Conservation (phyloP, 306 rosid genomes). For the Comarum palustre region DNA sequence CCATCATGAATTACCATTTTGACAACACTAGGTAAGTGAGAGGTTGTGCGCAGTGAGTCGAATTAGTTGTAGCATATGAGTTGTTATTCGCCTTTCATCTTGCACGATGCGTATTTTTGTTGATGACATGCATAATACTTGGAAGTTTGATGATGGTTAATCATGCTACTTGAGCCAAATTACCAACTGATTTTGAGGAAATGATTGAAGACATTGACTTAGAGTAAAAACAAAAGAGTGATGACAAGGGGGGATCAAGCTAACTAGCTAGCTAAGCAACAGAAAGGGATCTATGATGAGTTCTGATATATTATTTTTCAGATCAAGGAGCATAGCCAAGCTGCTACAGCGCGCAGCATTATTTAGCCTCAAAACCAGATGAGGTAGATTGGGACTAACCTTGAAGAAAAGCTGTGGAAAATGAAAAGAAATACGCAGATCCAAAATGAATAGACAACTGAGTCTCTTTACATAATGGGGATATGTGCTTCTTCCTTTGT, state of each 20-base stretch:
- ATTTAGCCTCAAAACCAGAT: slow-evolving; percentile 15
- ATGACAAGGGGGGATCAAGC: neutral
- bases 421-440: slow-evolving; percentile 31
- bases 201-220: slow-evolving; percentile 6
- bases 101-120: neutral
- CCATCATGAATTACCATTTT: neutral
- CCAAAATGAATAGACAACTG: slow-evolving; percentile 43
- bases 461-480: slow-evolving; percentile 47
- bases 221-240: slow-evolving; percentile 3
- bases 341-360: neutral
- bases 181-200: slow-evolving; percentile 10
- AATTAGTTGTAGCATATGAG: too few species aligned
- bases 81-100: neutral
- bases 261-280: slow-evolving; percentile 2
- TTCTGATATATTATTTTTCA: neutral
- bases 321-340: neutral
- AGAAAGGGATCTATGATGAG: neutral
- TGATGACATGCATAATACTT: neutral
- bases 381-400: slow-evolving; percentile 30
- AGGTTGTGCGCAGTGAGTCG: too few species aligned
- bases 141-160: neutral
- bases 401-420: slow-evolving; percentile 19
- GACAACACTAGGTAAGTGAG: neutral
- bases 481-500: slow-evolving; percentile 32
- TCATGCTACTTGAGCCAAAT: slow-evolving; percentile 1